Base-by-base conservation (phyloP, 805 yeast species). In the Spathaspora boniae region DNA sequence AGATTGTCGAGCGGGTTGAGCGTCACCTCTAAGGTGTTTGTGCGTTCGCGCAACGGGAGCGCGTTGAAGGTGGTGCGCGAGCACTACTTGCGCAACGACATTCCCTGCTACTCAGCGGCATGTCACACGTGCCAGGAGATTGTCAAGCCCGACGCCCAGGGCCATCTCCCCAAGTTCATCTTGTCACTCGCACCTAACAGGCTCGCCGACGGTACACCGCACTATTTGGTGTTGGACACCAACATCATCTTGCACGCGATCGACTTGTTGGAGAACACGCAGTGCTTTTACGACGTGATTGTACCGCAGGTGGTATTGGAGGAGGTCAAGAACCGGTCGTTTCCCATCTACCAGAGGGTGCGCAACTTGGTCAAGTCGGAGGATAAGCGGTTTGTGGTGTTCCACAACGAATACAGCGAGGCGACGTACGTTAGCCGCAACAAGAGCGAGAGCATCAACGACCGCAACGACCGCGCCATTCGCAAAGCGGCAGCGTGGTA, bases 251-350 rank as follows among this genome's bases (percentile, higher is more conserved):
- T 93, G 42, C 84, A 81, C 53, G 91, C 95, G 5, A 91, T 93
- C 43, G 99, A 93, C 58, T 64, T 93, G 40, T 63, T 93, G 37
- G 99, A 93, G 58, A 81, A 78, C 49, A 70, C 70, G 15, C 71
- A 74, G 20, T 82, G 85, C 36, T 86, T 93, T 52, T 82, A 73
- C 51, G 98, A 93, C 60, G 96, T 89, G 12, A 82, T 93, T 38
- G 66, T 93, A n/a, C 96, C 98, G 2, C 98, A 93, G 56, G 84
- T 95, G 5, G 97, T 87, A 2, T 67, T 93, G 23, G 97, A 94
- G 47, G 98, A 93, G 58, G 96, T 91, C 7, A 77, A 86, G 45
- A 87, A 87, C 54, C 72, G 82, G 51, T 86, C 95, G 33, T 77
- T 80, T 51, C 96, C 98, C 4, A 80, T 91, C 14, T 93, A 89